These are phyloP conservation scores for Podaxis mareebaensis DNA, from an alignment of 768 basidiomycete genomes.

Conservation along the genomic window DNA sequence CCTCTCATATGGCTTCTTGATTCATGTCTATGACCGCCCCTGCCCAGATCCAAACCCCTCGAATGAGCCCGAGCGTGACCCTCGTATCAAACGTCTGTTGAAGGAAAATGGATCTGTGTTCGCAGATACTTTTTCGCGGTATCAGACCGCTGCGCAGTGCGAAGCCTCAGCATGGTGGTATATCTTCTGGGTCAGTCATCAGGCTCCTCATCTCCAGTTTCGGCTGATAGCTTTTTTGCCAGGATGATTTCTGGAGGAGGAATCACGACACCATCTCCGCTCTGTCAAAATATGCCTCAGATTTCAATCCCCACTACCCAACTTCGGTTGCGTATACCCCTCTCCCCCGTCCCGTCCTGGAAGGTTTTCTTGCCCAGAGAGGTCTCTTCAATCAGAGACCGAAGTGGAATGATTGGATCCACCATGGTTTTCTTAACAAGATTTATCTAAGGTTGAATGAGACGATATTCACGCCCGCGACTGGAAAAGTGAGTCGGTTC, in stretches of 20 bases:
- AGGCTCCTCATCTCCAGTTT: not conserved
- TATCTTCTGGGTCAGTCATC: slow-evolving; percentile 63
- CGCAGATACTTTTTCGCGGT: slow-evolving; percentile 51
- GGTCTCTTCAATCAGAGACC: slow-evolving; percentile 52
- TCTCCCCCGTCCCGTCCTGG: slow-evolving; percentile 61
- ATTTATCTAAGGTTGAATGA: slow-evolving; percentile 73
- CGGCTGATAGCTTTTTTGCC: slow-evolving; percentile 7
- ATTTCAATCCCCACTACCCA: slow-evolving; percentile 74
- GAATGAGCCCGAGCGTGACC: slow-evolving; percentile 51
- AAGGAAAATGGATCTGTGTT: slow-evolving; percentile 46
- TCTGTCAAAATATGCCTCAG: slow-evolving; percentile 46
- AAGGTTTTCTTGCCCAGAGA: slow-evolving; percentile 62
- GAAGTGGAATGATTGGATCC: slow-evolving; percentile 49
- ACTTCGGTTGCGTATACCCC: slow-evolving; percentile 75
- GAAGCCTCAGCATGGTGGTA: slow-evolving; percentile 74
- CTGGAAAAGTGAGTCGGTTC: slow-evolving; percentile 4
- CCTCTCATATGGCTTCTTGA: slow-evolving; percentile 64
- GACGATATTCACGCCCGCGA: slow-evolving; percentile 42
- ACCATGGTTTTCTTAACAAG: slow-evolving; percentile 70
- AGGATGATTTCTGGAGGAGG: slow-evolving; percentile 79
- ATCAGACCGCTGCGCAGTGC: slow-evolving; percentile 47
- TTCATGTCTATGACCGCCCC: slow-evolving; percentile 59
- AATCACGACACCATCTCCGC: slow-evolving; percentile 59
- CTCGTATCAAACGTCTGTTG: slow-evolving; percentile 55
- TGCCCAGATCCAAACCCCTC: slow-evolving; percentile 39